Percentiles rank a stretch among this genome's conserved stretches.
phyloP scores from a whole-genome alignment of 352 stramenopile genomes.

The Aphanomyces cochlioides region DNA sequence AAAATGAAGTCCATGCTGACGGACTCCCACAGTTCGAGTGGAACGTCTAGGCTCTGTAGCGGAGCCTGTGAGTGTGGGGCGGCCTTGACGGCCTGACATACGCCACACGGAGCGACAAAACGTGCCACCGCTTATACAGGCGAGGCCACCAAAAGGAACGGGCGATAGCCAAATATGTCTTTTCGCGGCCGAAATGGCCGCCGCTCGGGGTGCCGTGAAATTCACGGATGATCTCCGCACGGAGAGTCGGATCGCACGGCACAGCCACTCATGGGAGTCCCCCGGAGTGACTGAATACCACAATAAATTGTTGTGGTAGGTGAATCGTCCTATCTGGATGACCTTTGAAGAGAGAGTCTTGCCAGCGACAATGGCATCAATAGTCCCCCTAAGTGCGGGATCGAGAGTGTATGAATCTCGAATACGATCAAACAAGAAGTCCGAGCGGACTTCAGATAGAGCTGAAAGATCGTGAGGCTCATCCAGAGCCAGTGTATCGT shows the following conservation, averaged over 20 bases:
- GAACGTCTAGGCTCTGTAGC: conserved; percentile 26
- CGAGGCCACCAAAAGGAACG: conserved; percentile 35
- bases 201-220: conserved; percentile 28
- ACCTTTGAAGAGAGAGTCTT: no score
- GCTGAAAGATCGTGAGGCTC: no score
- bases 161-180: conserved; percentile 32
- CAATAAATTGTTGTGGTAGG: not conserved
- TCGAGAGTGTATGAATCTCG: not conserved
- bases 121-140: conserved; percentile 32
- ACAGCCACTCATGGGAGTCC: not conserved
- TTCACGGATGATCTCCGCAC: conserved; percentile 30
- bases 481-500: no score
- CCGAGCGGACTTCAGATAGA: not conserved
- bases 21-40: conserved; percentile 27
- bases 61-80: conserved; percentile 6
- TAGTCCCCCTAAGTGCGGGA: not conserved
- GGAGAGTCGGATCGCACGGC: not conserved
- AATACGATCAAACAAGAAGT: not conserved
- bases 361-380: not conserved
- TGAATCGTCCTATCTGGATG: not conserved
- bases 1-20: conserved; percentile 32
- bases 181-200: conserved; percentile 35
- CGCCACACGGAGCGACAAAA: conserved; percentile 2
- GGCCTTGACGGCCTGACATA: conserved; percentile 19
- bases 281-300: not conserved